Evolutionary conservation across 345 rosid genomes (phyloP), one percentile per base, ranked within the genome.

Genomic region (Acer saccharum): DNA sequence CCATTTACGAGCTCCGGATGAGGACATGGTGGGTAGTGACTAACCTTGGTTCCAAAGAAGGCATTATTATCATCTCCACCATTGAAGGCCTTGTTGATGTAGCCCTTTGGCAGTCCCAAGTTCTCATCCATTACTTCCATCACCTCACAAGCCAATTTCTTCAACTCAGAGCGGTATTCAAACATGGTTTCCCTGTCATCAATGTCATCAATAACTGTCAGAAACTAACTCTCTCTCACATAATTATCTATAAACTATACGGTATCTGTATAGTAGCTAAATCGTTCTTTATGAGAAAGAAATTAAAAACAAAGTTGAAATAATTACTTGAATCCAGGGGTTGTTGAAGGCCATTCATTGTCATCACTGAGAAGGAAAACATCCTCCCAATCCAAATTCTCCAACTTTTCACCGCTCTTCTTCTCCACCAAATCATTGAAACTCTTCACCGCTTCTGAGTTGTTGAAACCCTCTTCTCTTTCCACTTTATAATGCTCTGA

Each of bases 1-100:
- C 98, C 99, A 32, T 69, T 80, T 41, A 90, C 89, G 0, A 77
- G 88, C 81, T 94, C 91, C 0, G 97, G 97, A 48, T 81, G 86
- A 44, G 98, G 97, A 78, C 98, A 95, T 16, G 99, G 97, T 10
- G 99, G 99, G 79, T 95, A 95, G 83, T 95, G 98, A 79, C 96
- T 89, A 13, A 95, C 97, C 77, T 93, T 93, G 64, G 97, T 93
- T 1, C 95, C 97, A 18, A 89, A 91, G 84, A 89, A 92, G 73
- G 91, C 92, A 17, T 70, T 85, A 17, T 68, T 85, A 32, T 84
- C 79, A 21, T 73, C 88, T 76, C 71, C 50, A 9, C 50, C 86
- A 3, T 91, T 84, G 75, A 94, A 93, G 63, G 92, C 87, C 71
- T 79, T 83, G 83, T 85, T 89, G 82, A 82, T 89, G 87, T 88